These are phyloP conservation scores for Taiozyma sp. DNA, from an alignment of 1,139 yeast genomes.

Conservation along the genomic window DNA sequence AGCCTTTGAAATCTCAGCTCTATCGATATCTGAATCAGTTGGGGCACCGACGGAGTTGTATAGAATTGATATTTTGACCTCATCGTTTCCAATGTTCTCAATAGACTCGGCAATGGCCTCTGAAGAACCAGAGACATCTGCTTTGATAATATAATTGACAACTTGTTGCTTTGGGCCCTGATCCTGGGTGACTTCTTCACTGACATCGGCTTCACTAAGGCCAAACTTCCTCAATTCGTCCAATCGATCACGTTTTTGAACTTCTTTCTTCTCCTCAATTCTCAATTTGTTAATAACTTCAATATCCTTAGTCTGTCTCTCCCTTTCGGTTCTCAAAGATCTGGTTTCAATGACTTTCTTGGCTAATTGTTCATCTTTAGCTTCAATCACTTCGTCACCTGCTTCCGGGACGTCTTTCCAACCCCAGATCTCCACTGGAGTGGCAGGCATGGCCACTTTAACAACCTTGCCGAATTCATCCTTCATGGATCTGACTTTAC, in stretches of 20 bases:
- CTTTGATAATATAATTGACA: constrained; percentile 68
- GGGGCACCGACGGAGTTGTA: constrained; percentile 82
- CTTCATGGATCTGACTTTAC: constrained; percentile 78
- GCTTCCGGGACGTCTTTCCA: constrained; percentile 94
- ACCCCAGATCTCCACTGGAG: constrained; percentile 89
- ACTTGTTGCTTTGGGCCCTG: constrained; percentile 27
- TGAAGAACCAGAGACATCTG: constrained; percentile 77
- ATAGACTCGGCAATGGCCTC: constrained; percentile 73
- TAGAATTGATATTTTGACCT: constrained; percentile 63
- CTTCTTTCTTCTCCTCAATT: constrained; percentile 32
- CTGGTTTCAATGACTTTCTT: constrained; percentile 71
- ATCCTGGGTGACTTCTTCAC: constrained; percentile 20
- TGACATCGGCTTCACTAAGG: constrained; percentile 36
- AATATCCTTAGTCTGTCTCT: constrained; percentile 60
- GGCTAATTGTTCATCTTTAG: constrained; percentile 66
- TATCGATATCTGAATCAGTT: constrained; percentile 72
- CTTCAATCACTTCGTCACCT: constrained; percentile 81
- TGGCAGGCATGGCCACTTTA: constrained; percentile 75
- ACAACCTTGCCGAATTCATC: constrained; percentile 67
- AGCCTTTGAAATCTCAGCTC: constrained; percentile 76
- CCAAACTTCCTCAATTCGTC: constrained; percentile 55
- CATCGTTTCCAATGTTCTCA: constrained; percentile 77
- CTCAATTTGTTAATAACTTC: constrained; percentile 61
- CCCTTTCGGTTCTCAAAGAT: constrained; percentile 45
- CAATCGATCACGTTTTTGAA: constrained; percentile 45